Evolutionary conservation across 1,139 yeast genomes (phyloP), one percentile per base, ranked within the genome.

Genomic region (Magnusiomyces ingens): DNA sequence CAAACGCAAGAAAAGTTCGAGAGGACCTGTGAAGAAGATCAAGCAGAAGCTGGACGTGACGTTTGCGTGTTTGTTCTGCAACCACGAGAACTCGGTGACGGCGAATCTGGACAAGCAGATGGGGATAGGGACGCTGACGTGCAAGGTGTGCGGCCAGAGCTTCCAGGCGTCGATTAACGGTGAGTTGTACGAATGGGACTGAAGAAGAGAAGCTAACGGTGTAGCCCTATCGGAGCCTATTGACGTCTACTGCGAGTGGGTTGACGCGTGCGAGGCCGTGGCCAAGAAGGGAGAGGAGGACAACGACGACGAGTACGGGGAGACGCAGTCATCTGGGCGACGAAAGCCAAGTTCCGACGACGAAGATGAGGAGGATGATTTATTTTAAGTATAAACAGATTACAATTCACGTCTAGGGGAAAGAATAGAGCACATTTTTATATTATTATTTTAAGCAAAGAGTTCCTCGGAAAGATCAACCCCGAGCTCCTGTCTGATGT

Each of bases 161-260:
- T 94, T 93, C 74, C 98, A 91, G 68, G 82, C 96, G 2, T 81
- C 93, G 49, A 89, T 91, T 62, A 89, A 89, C 68, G 81, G 85
- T 48, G 56, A 48, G 12, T 41, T 44, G 12, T 4, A 13, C n/a
- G n/a, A 10, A 29, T 18, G 12, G n/a, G n/a, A n/a, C n/a, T n/a
- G n/a, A n/a, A n/a, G 13, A 6, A 22, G 8, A 12, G 5, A 32
- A 17, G 17, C 18, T 71, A 1, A 58, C 13, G 4, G 11, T 6
- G 22, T 41, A 67, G 74, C 75, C 13, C 74, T 85, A 54, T 81
- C 90, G 0, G 91, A 85, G 57, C 96, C 99, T 0, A 91, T 93
- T 44, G 99, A 93, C 69, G 88, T 93, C 22, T 93, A 93, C 67
- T 86, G 96, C 51, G 99, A 91, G 67, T 93, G 99, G 99, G 90